phyloP scores from a whole-genome alignment of 352 stramenopile genomes.

The Elongisporangium undulatum region DNA sequence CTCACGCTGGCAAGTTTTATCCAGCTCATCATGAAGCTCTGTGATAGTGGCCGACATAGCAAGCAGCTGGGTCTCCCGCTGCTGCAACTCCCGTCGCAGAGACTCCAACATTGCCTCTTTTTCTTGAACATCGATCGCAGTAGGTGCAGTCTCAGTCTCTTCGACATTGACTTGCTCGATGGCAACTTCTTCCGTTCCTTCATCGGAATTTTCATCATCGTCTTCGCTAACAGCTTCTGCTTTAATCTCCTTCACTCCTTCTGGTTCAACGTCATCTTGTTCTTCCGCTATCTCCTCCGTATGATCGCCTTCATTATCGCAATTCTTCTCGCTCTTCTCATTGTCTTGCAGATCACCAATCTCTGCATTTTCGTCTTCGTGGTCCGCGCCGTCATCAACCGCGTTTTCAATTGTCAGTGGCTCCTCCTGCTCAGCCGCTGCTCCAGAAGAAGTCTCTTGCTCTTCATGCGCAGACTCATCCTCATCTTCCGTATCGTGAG shows the following conservation, averaged over 20 bases:
- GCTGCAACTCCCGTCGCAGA: slow-evolving; percentile 34
- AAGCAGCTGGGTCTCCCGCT: slow-evolving; percentile 65
- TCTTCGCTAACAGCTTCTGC: neutral
- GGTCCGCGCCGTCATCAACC: neutral
- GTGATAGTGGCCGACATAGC: slow-evolving; percentile 54
- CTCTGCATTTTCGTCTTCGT: neutral
- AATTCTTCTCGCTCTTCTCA: neutral
- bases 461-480: slow-evolving; percentile 1
- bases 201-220: neutral
- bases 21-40: slow-evolving; percentile 73
- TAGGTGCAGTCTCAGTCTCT: neutral
- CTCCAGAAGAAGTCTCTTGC: neutral
- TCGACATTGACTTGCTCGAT: neutral
- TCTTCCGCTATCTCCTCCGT: neutral
- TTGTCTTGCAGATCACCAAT: neutral
- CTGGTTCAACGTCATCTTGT: neutral
- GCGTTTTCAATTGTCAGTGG: slow-evolving; percentile 1
- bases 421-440: slow-evolving; percentile 1
- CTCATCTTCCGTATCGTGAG: slow-evolving; percentile 3
- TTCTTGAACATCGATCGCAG: neutral
- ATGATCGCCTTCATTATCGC: neutral
- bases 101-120: slow-evolving; percentile 9
- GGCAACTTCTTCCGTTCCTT: neutral
- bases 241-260: neutral
- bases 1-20: slow-evolving; percentile 65